phyloP scores from a whole-genome alignment of 305 asterid species.

The Solanum hybrid region DNA sequence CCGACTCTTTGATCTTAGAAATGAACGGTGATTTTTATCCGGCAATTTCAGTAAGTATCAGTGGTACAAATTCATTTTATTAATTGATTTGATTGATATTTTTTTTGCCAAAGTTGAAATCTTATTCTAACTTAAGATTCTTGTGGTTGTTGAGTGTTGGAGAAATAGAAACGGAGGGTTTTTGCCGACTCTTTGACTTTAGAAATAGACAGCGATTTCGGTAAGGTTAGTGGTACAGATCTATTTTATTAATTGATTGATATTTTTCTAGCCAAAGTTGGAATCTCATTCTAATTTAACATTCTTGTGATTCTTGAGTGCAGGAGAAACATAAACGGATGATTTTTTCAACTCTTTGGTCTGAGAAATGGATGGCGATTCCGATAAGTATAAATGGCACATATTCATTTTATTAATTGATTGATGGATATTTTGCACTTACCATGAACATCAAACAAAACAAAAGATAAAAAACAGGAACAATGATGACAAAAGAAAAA shows the following conservation, averaged over 20 bases:
- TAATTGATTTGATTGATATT: background rate
- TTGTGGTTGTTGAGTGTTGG: background rate
- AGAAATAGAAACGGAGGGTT: background rate
- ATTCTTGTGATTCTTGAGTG: background rate
- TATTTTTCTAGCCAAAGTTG: background rate
- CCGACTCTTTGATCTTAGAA: background rate
- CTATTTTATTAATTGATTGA: background rate
- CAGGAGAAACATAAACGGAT: background rate
- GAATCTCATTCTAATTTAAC: background rate
- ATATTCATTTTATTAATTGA: background rate
- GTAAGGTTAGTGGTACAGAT: background rate
- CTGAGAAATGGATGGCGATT: no score
- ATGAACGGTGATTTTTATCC: no score
- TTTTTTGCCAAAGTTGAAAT: background rate
- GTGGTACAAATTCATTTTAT: background rate
- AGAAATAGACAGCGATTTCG: no score
- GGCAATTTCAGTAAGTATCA: background rate
- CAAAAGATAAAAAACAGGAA: background rate
- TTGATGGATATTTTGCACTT: background rate
- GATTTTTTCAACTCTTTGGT: background rate
- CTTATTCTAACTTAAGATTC: background rate
- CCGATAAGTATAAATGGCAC: background rate
- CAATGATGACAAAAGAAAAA: background rate
- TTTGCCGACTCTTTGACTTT: background rate
- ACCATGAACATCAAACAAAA: background rate